Percentiles rank a stretch among this genome's conserved stretches.
phyloP scores from a whole-genome alignment of 306 rosid species.

The Sophora flavescens region DNA sequence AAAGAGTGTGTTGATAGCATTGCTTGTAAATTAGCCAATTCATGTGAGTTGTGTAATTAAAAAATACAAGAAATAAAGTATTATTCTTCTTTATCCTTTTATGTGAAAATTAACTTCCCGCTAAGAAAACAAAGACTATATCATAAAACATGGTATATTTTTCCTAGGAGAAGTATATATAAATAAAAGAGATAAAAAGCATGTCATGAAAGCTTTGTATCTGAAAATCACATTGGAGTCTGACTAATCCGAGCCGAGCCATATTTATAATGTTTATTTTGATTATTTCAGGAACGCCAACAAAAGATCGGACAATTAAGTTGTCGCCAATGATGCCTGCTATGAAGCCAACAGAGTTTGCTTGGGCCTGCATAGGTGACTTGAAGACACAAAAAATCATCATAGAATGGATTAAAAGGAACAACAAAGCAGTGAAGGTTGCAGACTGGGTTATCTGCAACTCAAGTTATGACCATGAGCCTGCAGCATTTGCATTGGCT shows the following conservation, averaged over 20 bases:
- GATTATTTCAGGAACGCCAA: slow-evolving; percentile 38
- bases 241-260: too few species aligned
- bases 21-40: neutral
- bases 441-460: slow-evolving; percentile 53
- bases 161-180: too few species aligned
- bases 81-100: too few species aligned
- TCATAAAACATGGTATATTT: too few species aligned
- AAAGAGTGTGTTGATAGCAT: too few species aligned
- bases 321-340: slow-evolving; percentile 44
- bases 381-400: slow-evolving; percentile 18
- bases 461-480: slow-evolving; percentile 47
- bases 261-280: neutral
- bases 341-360: slow-evolving; percentile 34
- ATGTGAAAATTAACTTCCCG: too few species aligned
- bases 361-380: slow-evolving; percentile 10
- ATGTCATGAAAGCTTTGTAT: too few species aligned
- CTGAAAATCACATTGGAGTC: too few species aligned
- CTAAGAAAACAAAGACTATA: too few species aligned
- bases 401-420: neutral
- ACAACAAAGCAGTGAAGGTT: neutral
- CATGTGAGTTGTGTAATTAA: too few species aligned
- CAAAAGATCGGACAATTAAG: slow-evolving; percentile 41
- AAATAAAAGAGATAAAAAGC: too few species aligned
- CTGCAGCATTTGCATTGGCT: slow-evolving; percentile 37
- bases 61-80: too few species aligned